Evolutionary conservation across 75 land plant species (phyloP), one percentile per base, ranked within the genome.

Genomic region (Pinus tabuliformis): DNA sequence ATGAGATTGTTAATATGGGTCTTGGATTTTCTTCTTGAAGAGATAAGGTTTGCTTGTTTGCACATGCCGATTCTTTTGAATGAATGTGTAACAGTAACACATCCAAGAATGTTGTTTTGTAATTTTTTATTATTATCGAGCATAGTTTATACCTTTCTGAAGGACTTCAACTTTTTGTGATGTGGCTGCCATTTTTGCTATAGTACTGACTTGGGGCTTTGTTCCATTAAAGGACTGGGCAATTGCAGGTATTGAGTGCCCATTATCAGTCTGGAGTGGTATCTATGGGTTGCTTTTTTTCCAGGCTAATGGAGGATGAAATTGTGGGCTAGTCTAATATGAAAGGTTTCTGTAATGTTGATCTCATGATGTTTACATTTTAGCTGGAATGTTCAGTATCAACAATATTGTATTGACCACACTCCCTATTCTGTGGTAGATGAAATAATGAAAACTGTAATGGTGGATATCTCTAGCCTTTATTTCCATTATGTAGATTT

Each of bases 221-320:
- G 5, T 39, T 18, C 39, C 30, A 14, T 62, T 62, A 28, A 89
- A 97, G 5, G 99, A 71, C 94, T 56, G 96, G 96, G 71, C 3
- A 37, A 3, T 4, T 5, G 85, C 95, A 97, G 78, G 98, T 95
- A 62, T 83, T 97, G 36, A 92, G 99, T 82, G 98, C 96, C 12
- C 94, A 95, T 73, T 98, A 97, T 85, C 99, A 97, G 81, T 95
- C 98, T 66, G 98, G 98, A 88, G 99, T 96, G 91, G 98, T 97
- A 87, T 80, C 61, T 37, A 37, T 37, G 5, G 33, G 4, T 57
- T 17, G 4, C 18, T 52, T 26, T 73, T 52, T n/a, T 17, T 56
- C 66, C 79, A 24, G 24, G 73, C 21, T 59, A 54, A 63, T 45
- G 15, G 11, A 18, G 18, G 20, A 73, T 18, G 33, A 37, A 62